Conservation (phyloP, 148 eudicot genomes). For the Arctostaphylos glauca region DNA sequence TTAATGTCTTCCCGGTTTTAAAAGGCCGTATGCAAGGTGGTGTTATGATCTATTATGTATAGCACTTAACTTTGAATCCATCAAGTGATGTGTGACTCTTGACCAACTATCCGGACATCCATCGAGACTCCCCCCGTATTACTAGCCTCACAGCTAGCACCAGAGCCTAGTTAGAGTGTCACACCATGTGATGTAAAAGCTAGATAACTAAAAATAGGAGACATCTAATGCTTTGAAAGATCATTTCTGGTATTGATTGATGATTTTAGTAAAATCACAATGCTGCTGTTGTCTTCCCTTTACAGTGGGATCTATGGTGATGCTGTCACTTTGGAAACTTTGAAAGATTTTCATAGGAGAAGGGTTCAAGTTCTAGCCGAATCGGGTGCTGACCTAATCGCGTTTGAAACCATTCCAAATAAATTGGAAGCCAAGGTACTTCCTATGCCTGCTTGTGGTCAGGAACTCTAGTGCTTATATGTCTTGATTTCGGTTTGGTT, state of each 20-base stretch:
- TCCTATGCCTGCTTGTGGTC: neutral
- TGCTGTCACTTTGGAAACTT: constrained; percentile 53
- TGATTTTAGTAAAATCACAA: neutral
- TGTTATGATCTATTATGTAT: no score
- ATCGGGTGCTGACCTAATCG: constrained; percentile 85
- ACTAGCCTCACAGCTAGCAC: no score
- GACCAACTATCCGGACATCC: no score
- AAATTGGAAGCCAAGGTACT: constrained; percentile 91
- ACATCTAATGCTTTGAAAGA: neutral
- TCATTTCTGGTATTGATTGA: neutral
- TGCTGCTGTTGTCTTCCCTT: neutral
- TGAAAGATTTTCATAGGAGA: constrained; percentile 84
- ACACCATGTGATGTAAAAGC: no score
- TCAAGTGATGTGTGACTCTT: no score
- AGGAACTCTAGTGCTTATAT: neutral
- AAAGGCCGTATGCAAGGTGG: no score
- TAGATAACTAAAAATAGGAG: neutral
- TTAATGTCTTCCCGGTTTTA: no score
- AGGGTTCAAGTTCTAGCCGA: constrained; percentile 87
- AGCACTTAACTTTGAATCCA: no score
- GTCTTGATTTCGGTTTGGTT: neutral
- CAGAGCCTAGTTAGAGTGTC: no score
- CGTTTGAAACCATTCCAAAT: constrained; percentile 96
- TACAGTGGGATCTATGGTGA: constrained; percentile 89
- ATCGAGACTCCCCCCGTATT: no score